Evolutionary conservation across 176 grass and related monocot species (phyloP).

Genomic region (Eragrostis curvula): DNA sequence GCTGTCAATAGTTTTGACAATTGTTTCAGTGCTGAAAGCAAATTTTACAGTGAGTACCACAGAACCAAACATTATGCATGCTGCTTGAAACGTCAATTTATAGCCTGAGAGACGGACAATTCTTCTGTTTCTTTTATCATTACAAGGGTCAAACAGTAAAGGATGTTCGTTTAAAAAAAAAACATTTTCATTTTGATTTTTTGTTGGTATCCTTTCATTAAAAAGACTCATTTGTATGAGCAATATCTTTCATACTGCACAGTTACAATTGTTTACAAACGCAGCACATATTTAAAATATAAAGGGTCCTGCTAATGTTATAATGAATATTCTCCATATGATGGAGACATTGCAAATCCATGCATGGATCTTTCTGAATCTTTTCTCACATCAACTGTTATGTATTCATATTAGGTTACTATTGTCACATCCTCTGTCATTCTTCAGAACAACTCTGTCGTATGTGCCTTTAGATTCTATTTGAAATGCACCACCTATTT

Average conservation of each 20-base stretch:
- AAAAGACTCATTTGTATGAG: too few species aligned
- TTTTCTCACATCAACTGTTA: not conserved
- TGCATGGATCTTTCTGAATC: not conserved
- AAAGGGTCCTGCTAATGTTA: too few species aligned
- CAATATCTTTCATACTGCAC: too few species aligned
- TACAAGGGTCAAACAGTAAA: too few species aligned
- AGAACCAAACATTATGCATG: not conserved
- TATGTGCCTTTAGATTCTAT: constrained; percentile 17
- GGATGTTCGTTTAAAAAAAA: too few species aligned
- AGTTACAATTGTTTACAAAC: too few species aligned
- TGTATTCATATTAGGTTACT: constrained; percentile 36
- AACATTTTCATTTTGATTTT: too few species aligned
- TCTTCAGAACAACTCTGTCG: constrained; percentile 60
- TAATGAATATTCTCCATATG: not conserved
- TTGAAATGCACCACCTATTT: not conserved
- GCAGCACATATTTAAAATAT: too few species aligned
- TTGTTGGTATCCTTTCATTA: too few species aligned
- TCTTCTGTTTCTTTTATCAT: too few species aligned
- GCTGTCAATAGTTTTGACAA: constrained; percentile 33
- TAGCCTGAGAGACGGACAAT: too few species aligned
- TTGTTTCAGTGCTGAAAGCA: constrained; percentile 50
- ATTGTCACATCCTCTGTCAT: constrained; percentile 48
- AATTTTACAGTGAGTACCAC: constrained; percentile 42
- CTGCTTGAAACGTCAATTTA: not conserved
- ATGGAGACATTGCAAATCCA: too few species aligned